Evolutionary conservation across 2,329 filamentous ascomycete species (phyloP).

Genomic region (Aspergillus unguis): DNA sequence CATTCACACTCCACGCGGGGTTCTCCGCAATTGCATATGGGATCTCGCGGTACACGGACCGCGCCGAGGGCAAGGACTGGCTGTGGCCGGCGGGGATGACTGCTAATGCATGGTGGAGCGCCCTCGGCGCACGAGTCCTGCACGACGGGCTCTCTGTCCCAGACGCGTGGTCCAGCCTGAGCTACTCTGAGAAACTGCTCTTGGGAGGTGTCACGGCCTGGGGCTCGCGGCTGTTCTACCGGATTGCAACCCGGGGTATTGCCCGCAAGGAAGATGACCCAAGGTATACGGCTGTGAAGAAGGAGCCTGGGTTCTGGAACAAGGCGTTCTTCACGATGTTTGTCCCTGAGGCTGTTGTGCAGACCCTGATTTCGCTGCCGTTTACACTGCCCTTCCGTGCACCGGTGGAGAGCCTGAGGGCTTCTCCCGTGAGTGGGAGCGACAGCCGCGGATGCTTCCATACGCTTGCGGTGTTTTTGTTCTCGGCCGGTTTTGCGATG

Average conservation of each 20-base stretch:
- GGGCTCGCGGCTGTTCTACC: constrained; percentile 56
- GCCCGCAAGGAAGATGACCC: constrained; percentile 55
- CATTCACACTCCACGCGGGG: constrained; percentile 52
- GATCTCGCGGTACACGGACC: constrained; percentile 50
- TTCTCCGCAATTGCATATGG: constrained; percentile 53
- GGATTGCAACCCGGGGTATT: constrained; percentile 49
- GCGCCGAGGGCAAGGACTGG: constrained; percentile 61
- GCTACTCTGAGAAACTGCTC: constrained; percentile 55
- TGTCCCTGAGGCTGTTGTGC: constrained; percentile 56
- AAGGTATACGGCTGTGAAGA: constrained; percentile 53
- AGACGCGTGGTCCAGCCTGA: constrained; percentile 48
- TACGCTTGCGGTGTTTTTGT: constrained; percentile 51
- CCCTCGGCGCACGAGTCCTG: constrained; percentile 52
- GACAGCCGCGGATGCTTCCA: background rate
- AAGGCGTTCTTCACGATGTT: constrained; percentile 54
- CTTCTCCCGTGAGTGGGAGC: constrained; percentile 30
- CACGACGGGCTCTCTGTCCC: constrained; percentile 46
- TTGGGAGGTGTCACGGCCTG: constrained; percentile 57
- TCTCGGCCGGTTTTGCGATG: constrained; percentile 54
- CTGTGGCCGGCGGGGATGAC: constrained; percentile 56
- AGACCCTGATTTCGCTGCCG: constrained; percentile 56
- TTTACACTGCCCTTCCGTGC: constrained; percentile 54
- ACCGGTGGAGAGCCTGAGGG: constrained; percentile 26
- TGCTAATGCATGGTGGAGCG: constrained; percentile 59
- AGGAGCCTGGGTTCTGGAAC: constrained; percentile 56